Evolutionary conservation across 2,329 filamentous ascomycete species (phyloP), one percentile per base, ranked within the genome.

Genomic region (Aspergillus hortae): DNA sequence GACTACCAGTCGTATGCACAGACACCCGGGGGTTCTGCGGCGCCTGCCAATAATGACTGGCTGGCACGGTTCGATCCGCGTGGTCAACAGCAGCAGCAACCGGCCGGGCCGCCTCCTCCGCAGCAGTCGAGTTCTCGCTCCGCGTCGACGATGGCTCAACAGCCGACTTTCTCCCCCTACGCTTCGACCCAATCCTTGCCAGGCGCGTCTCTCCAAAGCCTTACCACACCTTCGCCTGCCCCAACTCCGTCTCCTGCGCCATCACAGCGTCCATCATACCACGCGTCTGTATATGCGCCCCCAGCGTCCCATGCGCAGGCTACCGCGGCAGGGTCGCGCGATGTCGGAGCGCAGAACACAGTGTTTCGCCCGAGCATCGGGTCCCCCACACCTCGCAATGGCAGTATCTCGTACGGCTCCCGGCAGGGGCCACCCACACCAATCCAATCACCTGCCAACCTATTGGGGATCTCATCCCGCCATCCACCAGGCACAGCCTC

Each of bases 31-130:
- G 48, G 59, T 35, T 58, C 68, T 9, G 61, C 59, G 27, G 47
- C 63, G 12, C 59, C 68, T 5, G 59, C 64, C 7, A 70, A 61
- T 48, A 69, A 68, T 49, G 72, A 74, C 51, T 74, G 72, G 72
- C 70, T 74, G 63, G 69, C 70, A 42, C 66, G 71, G 38, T 73
- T 74, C 51, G 72, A 74, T 52, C 72, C 72, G 21, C 58, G 72
- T 47, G 66, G 65, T 21, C 70, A 72, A 46, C 66, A 67, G 15
- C 62, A 61, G 36, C 49, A 60, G 4, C 66, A 61, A 49, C 53
- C 57, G 4, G 60, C 40, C 6, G 15, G 6, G 14, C 40, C 59
- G 19, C 60, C 59, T 23, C 56, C 54, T 42, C 60, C 60, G n/a
- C 63, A 58, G 17, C 64, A 58, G 40, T 54, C 56, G 27, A 59